Base-by-base conservation (phyloP, 768 basidiomycete genomes). In the Lactarius hengduanensis region DNA sequence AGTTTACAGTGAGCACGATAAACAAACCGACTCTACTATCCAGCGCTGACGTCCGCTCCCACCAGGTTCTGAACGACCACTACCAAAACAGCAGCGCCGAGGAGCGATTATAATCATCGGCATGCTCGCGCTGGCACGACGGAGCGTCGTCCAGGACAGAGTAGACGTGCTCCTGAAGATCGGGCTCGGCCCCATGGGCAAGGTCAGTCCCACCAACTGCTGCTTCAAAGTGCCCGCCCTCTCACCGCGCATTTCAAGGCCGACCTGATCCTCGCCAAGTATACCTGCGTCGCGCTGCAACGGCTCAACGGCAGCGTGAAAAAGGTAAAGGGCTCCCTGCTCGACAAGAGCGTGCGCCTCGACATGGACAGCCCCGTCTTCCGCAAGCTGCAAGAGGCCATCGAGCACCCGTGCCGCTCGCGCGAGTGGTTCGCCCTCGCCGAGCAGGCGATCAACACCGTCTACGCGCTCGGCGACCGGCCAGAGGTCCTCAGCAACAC, bases 381-480 rank as follows among this genome's bases (percentile, higher is more conserved):
- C 80, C 81, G 80, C 32, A 91, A 91, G 72, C 81, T 99, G 7
- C 86, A 90, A 72, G 87, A 90, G 2, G 82, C 87, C n/a, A 84
- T 98, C 41, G 87, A 94, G 71, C 81, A 86, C 61, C 90, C 93
- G 0, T 91, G 88, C 64, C 83, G 87, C 55, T 89, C 90, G 22
- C 91, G 88, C 71, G 95, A 98, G 65, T 99, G 96, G 96, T 98
- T 99, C 71, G 90, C 90, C 11, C 86, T 98, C 78, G 93, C 96
- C 0, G 97, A 99, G 75, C 96, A 99, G 76, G 92, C 89, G 10
- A 89, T 99, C 77, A 98, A 99, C 75, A 94, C 96, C 1, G 89
- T 97, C 59, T 99, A 98, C 71, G 88, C 91, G 0, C 84, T 99
- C 2, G 96, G 92, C 22, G 94, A 98, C 72, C 94, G 94, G 68